Percentiles rank a stretch among this genome's conserved stretches.
phyloP scores from a whole-genome alignment of 2,329 filamentous ascomycete genomes.

The Pseudogymnoascus sp. region DNA sequence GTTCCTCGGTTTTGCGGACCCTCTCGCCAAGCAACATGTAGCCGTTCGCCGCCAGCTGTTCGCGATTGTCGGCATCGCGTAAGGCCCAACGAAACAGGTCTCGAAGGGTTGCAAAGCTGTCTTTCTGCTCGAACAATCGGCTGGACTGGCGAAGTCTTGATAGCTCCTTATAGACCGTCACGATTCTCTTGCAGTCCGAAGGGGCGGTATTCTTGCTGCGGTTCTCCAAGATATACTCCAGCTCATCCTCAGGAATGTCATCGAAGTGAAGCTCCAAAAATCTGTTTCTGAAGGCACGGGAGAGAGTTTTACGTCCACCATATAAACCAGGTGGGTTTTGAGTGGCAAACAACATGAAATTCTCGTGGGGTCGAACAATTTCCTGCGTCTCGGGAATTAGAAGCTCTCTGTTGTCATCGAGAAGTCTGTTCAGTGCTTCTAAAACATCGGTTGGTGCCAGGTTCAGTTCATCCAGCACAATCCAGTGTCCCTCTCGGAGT shows the following conservation, averaged over 20 bases:
- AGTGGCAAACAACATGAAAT: slow-evolving; percentile 97
- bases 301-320: slow-evolving; percentile 86
- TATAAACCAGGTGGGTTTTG: slow-evolving; percentile 96
- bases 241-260: slow-evolving; percentile 90
- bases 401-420: slow-evolving; percentile 94
- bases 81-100: slow-evolving; percentile 95
- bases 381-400: slow-evolving; percentile 96
- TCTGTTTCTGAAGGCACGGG: slow-evolving; percentile 89
- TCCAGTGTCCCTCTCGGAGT: slow-evolving; percentile 90
- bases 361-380: slow-evolving; percentile 80
- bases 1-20: slow-evolving; percentile 85
- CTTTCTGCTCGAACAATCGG: slow-evolving; percentile 91
- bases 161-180: slow-evolving; percentile 87
- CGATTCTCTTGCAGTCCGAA: slow-evolving; percentile 85
- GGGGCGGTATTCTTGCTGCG: slow-evolving; percentile 80
- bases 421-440: slow-evolving; percentile 86
- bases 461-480: slow-evolving; percentile 95
- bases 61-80: slow-evolving; percentile 72
- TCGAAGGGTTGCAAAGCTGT: slow-evolving; percentile 90
- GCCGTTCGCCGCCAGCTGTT: slow-evolving; percentile 84
- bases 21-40: slow-evolving; percentile 95
- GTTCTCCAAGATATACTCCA: slow-evolving; percentile 85
- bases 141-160: slow-evolving; percentile 84
- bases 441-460: slow-evolving; percentile 94
- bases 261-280: slow-evolving; percentile 97